Conservation (phyloP, 345 rosid genomes). For the Durio zibethinus region DNA sequence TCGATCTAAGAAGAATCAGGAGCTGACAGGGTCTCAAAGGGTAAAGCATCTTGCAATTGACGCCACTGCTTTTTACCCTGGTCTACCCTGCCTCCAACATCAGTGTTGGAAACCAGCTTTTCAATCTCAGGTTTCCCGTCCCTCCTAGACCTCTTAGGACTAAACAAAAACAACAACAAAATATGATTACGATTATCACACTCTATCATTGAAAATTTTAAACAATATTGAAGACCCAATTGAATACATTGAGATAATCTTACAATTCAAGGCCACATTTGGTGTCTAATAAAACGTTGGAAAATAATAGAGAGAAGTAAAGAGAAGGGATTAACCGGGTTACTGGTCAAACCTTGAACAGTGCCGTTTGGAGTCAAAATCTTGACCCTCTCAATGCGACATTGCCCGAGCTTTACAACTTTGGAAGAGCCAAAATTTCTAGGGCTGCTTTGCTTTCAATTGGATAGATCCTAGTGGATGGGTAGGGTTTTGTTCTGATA, state of each 20-base stretch:
- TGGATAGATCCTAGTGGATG: not conserved
- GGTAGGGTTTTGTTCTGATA: not conserved
- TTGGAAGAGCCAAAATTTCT: not conserved
- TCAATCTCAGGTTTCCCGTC: slow-evolving; percentile 59
- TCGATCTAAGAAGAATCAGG: slow-evolving; percentile 33
- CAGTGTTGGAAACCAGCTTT: slow-evolving; percentile 31
- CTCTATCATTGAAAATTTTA: not conserved
- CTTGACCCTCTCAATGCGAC: slow-evolving; percentile 58
- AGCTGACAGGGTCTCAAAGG: slow-evolving; percentile 41
- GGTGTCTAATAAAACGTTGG: not conserved
- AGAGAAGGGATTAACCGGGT: slow-evolving; percentile 42
- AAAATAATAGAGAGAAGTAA: not conserved
- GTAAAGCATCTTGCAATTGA: slow-evolving; percentile 52
- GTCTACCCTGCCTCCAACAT: slow-evolving; percentile 33
- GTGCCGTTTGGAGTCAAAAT: slow-evolving; percentile 48
- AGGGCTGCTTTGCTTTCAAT: not conserved
- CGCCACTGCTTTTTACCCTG: slow-evolving; percentile 41
- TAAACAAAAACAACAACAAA: slow-evolving; percentile 23
- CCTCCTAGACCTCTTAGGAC: slow-evolving; percentile 83
- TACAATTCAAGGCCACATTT: not conserved
- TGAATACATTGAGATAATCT: not conserved
- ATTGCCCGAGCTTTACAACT: slow-evolving; percentile 19
- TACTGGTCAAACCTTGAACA: slow-evolving; percentile 54
- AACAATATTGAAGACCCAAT: not conserved
- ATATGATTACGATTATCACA: not conserved